Percentiles rank a stretch among this genome's conserved stretches.
Evolutionary conservation across 163 green algal genomes (phyloP).

Genomic region (Scenedesmus sp.): DNA sequence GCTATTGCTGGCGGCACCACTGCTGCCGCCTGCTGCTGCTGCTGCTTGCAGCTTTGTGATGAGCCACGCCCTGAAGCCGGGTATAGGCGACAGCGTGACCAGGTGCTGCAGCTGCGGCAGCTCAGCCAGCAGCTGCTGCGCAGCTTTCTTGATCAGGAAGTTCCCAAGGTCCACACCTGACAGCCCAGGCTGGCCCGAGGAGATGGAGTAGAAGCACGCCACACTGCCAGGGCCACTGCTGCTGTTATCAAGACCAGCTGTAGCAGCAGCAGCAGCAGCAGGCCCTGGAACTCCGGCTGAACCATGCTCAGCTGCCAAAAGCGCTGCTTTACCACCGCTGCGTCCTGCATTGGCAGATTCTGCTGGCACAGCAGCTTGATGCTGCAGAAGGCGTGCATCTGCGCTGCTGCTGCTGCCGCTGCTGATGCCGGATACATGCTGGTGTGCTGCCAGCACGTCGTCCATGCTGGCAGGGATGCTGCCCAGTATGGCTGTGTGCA

Average conservation of each 20-base stretch:
- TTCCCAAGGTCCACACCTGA: slow-evolving; percentile 81
- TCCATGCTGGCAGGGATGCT: slow-evolving; percentile 62
- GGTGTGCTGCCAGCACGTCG: slow-evolving; percentile 56
- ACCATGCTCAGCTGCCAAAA: neutral
- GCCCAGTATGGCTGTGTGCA: slow-evolving; percentile 74
- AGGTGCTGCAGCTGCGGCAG: slow-evolving; percentile 61
- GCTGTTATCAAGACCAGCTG: neutral
- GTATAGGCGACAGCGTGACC: slow-evolving; percentile 85
- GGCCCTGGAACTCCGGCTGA: neutral
- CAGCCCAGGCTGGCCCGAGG: slow-evolving; percentile 71
- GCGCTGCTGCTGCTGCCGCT: slow-evolving; percentile 3
- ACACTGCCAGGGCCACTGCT: slow-evolving; percentile 7
- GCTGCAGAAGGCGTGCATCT: neutral
- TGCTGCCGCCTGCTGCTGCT: slow-evolving; percentile 22
- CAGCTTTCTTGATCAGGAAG: slow-evolving; percentile 83
- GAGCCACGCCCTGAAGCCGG: slow-evolving; percentile 83
- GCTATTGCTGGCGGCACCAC: neutral
- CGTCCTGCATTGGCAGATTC: neutral
- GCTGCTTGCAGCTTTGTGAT: slow-evolving; percentile 56
- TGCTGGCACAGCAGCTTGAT: neutral
- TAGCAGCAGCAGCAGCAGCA: neutral
- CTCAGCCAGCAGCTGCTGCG: slow-evolving; percentile 63
- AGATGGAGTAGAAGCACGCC: slow-evolving; percentile 88
- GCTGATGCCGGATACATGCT: slow-evolving; percentile 12
- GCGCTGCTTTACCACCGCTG: neutral